phyloP scores from a whole-genome alignment of 306 rosid species.

The Fragaria nilgerrensis region DNA sequence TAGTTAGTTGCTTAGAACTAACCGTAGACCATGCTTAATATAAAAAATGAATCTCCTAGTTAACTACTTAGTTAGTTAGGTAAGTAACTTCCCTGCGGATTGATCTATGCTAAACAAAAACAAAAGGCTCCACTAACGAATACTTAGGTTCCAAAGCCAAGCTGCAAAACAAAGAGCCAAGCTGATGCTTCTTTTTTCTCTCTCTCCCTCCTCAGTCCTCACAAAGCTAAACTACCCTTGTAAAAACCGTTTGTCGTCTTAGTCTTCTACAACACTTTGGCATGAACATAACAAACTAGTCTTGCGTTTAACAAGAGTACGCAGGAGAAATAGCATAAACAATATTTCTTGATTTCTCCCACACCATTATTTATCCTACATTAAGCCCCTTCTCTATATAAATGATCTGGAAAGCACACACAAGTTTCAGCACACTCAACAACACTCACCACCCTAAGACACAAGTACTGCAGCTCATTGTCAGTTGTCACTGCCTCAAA shows the following conservation, averaged over 20 bases:
- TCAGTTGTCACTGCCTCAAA: no score
- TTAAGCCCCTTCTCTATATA: conserved; percentile 6
- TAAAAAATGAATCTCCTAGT: no score
- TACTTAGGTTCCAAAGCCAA: neutral
- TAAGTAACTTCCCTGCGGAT: conserved; percentile 8
- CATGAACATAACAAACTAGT: neutral
- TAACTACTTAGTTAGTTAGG: neutral
- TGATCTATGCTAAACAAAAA: neutral
- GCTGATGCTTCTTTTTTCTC: neutral
- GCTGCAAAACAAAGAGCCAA: neutral
- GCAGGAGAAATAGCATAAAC: neutral
- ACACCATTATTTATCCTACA: neutral
- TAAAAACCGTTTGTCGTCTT: neutral
- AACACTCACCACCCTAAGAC: neutral
- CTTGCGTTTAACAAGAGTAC: conserved; percentile 6
- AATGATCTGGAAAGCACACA: conserved; percentile 6
- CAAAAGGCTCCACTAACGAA: neutral
- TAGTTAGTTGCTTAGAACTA: neutral
- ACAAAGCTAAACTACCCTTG: neutral
- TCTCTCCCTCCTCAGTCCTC: no score
- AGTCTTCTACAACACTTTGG: neutral
- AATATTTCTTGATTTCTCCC: conserved; percentile 12
- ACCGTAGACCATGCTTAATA: neutral
- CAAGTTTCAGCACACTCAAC: conserved; percentile 1
- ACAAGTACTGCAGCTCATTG: no score